Evolutionary conservation across 2,329 filamentous ascomycete genomes (phyloP).

Genomic region (Apiospora phragmitis): DNA sequence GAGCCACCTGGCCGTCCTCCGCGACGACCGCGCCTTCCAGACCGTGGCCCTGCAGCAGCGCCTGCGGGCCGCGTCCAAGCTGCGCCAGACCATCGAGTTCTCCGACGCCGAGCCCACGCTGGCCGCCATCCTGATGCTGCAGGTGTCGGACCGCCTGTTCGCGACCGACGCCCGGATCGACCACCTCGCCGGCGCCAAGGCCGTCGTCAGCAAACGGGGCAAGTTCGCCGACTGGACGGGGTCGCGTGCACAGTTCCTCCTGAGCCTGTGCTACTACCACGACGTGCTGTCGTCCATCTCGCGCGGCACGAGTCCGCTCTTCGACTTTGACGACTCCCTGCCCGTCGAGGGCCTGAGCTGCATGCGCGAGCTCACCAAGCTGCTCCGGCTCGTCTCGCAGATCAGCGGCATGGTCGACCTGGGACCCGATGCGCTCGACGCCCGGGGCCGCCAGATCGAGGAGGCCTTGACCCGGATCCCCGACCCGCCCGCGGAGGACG

Average conservation of each 20-base stretch:
- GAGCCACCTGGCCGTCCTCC: slow-evolving; percentile 29
- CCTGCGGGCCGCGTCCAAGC: slow-evolving; percentile 23
- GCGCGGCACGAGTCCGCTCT: slow-evolving; percentile 24
- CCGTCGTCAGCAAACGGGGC: slow-evolving; percentile 22
- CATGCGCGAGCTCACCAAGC: slow-evolving; percentile 22
- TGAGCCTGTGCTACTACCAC: slow-evolving; percentile 32
- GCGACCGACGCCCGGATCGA: slow-evolving; percentile 29
- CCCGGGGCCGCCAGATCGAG: slow-evolving; percentile 18
- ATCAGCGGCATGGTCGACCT: slow-evolving; percentile 28
- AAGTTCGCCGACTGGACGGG: slow-evolving; percentile 15
- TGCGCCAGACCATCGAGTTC: slow-evolving; percentile 22
- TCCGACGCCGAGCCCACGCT: slow-evolving; percentile 28
- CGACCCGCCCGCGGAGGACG: slow-evolving; percentile 16
- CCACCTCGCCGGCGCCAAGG: slow-evolving; percentile 32
- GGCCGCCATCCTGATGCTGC: slow-evolving; percentile 31
- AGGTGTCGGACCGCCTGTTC: slow-evolving; percentile 32
- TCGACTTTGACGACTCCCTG: slow-evolving; percentile 24
- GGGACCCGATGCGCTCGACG: slow-evolving; percentile 14
- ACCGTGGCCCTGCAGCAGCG: slow-evolving; percentile 26
- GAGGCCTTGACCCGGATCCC: slow-evolving; percentile 8
- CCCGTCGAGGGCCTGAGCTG: slow-evolving; percentile 23
- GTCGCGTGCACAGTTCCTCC: slow-evolving; percentile 28
- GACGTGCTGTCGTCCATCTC: slow-evolving; percentile 33
- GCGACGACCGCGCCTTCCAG: slow-evolving; percentile 20
- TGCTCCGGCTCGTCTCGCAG: slow-evolving; percentile 24